phyloP scores from a whole-genome alignment of 2,329 filamentous ascomycete genomes.

The Colletotrichum sp. region DNA sequence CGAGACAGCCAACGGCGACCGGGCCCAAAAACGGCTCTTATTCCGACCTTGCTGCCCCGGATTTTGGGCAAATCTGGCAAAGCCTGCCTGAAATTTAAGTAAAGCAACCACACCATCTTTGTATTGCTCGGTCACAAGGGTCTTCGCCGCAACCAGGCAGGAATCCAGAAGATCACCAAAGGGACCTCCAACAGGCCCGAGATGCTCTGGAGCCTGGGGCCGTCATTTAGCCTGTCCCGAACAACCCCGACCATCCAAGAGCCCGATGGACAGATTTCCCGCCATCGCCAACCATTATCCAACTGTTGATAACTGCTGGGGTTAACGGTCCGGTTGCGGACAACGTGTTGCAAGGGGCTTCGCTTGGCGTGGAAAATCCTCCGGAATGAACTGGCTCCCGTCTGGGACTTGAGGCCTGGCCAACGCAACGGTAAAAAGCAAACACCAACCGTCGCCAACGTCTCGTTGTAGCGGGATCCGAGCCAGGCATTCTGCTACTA shows the following conservation, averaged over 20 bases:
- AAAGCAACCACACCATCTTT: constrained; percentile 4
- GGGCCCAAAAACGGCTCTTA: constrained; percentile 17
- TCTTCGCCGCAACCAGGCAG: constrained; percentile 20
- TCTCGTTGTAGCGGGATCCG: background rate
- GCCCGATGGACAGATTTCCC: constrained; percentile 4
- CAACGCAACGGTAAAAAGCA: constrained; percentile 9
- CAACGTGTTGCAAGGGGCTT: constrained; percentile 2
- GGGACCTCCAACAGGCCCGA: constrained; percentile 8
- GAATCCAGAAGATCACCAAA: constrained; percentile 21
- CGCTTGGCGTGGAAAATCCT: constrained; percentile 22
- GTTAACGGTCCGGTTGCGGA: constrained; percentile 16
- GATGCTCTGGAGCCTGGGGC: background rate
- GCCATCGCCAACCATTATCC: constrained; percentile 6
- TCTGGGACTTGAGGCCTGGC: background rate
- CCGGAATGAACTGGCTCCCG: background rate
- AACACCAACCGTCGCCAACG: background rate
- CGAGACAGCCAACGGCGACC: constrained; percentile 16
- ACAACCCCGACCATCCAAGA: constrained; percentile 1
- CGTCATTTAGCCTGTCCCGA: constrained; percentile 11
- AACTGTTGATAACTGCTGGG: background rate
- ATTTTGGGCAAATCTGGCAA: constrained; percentile 18
- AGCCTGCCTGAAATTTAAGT: constrained; percentile 17
- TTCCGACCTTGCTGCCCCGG: constrained; percentile 22
- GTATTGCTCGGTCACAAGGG: constrained; percentile 16
- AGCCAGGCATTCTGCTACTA: background rate